These are phyloP conservation scores for Aspergillus glaucus DNA, from an alignment of 2,329 filamentous ascomycete genomes.

Conservation along the genomic window DNA sequence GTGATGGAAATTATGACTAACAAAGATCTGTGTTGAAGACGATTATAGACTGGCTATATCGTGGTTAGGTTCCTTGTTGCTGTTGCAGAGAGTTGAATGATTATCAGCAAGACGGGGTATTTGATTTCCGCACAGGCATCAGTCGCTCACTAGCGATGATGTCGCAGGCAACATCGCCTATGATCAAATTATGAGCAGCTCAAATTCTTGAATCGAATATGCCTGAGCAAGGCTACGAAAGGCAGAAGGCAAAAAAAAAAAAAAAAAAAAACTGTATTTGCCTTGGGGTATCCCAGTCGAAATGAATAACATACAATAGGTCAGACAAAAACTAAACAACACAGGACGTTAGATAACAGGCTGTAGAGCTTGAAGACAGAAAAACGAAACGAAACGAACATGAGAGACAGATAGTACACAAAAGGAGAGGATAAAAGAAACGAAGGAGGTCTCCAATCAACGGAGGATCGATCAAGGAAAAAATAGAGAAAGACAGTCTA, in stretches of 20 bases:
- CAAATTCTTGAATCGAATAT: not conserved
- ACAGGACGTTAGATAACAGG: not conserved
- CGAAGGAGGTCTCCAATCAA: slow-evolving; percentile 10
- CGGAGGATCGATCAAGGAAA: slow-evolving; percentile 5
- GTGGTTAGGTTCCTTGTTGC: too few relatives aligned
- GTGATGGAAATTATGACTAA: too few relatives aligned
- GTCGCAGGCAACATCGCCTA: too few relatives aligned
- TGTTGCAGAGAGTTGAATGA: too few relatives aligned
- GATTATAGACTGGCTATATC: too few relatives aligned
- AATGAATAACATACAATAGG: slow-evolving; percentile 4
- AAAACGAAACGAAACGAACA: not conserved
- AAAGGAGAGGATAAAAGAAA: slow-evolving; percentile 11
- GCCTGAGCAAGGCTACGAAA: too few relatives aligned
- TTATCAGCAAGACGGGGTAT: too few relatives aligned
- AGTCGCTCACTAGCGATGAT: too few relatives aligned
- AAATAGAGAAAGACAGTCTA: slow-evolving; percentile 8
- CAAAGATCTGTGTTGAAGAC: too few relatives aligned
- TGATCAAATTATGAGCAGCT: not conserved
- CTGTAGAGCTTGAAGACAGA: not conserved
- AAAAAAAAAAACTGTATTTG: slow-evolving; percentile 9
- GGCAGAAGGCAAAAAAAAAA: slow-evolving; percentile 1
- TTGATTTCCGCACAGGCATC: too few relatives aligned
- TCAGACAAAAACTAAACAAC: slow-evolving; percentile 10
- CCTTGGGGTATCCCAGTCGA: slow-evolving; percentile 26
- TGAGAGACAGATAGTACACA: not conserved